A percentile compares a stretch with the other conserved stretches of the same genome.
Conservation (phyloP, 257 asterid genomes). For the Avicennia marina region DNA sequence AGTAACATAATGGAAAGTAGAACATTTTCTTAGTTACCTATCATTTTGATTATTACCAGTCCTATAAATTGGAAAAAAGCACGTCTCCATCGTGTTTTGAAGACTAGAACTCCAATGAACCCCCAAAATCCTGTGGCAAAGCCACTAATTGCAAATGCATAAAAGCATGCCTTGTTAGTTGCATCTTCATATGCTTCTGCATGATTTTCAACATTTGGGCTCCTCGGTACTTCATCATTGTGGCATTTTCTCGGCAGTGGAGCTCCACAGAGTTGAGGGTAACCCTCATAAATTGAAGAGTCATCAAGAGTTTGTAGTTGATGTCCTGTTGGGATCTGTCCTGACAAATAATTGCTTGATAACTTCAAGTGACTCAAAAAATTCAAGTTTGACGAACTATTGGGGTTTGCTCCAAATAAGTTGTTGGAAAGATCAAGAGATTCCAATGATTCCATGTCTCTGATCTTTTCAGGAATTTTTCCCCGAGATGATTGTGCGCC, state of each 20-base stretch:
- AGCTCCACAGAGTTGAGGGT: conserved; percentile 5
- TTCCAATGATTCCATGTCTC: not conserved
- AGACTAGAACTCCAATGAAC: not conserved
- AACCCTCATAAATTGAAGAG: not conserved
- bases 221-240: too few species aligned
- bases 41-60: not conserved
- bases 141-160: conserved; percentile 1
- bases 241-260: not conserved
- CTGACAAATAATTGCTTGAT: too few species aligned
- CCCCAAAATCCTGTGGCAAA: conserved; percentile 13
- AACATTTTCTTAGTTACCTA: too few species aligned
- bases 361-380: not conserved
- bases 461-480: conserved; percentile 5
- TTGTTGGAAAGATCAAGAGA: conserved; percentile 11
- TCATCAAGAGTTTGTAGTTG: too few species aligned
- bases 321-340: too few species aligned
- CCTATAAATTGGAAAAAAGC: not conserved
- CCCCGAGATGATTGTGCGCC: conserved; percentile 9
- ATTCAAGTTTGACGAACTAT: not conserved
- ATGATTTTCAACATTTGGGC: not conserved
- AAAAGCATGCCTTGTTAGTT: not conserved
- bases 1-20: too few species aligned
- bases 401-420: not conserved
- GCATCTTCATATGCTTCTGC: not conserved
- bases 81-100: not conserved